A percentile compares a stretch with the other conserved stretches of the same genome.
Conservation (phyloP, 1,284 basidiomycete genomes). For the Cutaneotrichosporon sp. region DNA sequence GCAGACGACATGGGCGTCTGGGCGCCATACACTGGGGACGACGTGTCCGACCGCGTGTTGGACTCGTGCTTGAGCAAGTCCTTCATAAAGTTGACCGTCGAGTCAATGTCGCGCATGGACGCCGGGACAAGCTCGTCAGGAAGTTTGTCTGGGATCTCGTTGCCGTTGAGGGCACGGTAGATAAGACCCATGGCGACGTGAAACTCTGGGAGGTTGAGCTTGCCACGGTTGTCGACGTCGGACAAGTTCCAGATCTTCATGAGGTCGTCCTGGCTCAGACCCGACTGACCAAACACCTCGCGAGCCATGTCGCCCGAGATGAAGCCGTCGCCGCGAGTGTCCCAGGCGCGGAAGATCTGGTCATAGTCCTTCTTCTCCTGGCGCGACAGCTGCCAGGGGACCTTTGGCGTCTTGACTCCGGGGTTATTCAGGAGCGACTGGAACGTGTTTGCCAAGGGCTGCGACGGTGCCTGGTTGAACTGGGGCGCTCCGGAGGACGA, state of each 20-base stretch:
- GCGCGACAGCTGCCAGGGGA: constrained; percentile 84
- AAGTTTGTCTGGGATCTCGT: constrained; percentile 77
- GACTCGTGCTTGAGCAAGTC: constrained; percentile 84
- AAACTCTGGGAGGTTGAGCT: constrained; percentile 92
- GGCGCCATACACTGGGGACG: constrained; percentile 53
- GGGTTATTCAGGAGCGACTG: constrained; percentile 56
- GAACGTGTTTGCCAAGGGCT: constrained; percentile 55
- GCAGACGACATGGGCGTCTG: constrained; percentile 53
- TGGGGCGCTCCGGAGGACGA: constrained; percentile 53
- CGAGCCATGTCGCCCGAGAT: constrained; percentile 79
- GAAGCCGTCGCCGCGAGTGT: constrained; percentile 67
- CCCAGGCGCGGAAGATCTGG: constrained; percentile 95
- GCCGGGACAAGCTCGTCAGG: constrained; percentile 89
- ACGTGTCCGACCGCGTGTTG: constrained; percentile 53
- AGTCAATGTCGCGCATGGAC: constrained; percentile 83
- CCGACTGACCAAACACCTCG: constrained; percentile 93
- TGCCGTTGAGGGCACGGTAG: constrained; percentile 90
- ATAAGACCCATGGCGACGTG: constrained; percentile 99
- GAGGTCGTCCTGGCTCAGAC: constrained; percentile 79
- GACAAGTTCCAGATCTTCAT: constrained; percentile 92
- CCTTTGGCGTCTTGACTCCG: constrained; percentile 64
- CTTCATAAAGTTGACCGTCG: constrained; percentile 85
- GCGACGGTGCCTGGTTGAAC: constrained; percentile 49
- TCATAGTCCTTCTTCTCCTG: constrained; percentile 97
- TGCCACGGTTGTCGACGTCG: constrained; percentile 84